phyloP scores from a whole-genome alignment of 2,329 filamentous ascomycete species.

The Colletotrichum karsti region DNA sequence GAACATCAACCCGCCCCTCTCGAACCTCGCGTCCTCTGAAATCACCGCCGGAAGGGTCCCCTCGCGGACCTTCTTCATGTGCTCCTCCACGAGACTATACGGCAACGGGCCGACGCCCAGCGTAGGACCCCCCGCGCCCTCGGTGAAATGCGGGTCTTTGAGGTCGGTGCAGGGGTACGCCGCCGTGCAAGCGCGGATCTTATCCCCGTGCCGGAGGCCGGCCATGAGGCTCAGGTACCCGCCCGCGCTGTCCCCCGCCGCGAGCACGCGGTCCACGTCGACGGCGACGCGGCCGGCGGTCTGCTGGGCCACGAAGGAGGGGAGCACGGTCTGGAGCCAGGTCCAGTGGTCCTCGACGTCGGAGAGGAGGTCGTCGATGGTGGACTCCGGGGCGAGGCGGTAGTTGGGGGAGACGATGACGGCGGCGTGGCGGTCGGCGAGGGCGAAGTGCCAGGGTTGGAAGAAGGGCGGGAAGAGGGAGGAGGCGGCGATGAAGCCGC shows the following conservation, averaged over 20 bases:
- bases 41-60: neutral
- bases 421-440: conserved; percentile 34
- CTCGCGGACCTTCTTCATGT: neutral
- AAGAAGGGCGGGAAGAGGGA: conserved; percentile 35
- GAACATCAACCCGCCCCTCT: neutral
- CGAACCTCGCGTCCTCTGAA: neutral
- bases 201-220: conserved; percentile 33
- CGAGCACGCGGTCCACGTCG: neutral
- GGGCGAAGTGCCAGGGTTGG: conserved; percentile 30
- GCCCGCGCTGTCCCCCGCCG: conserved; percentile 30
- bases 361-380: conserved; percentile 34
- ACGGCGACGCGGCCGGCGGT: conserved; percentile 29
- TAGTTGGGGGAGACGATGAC: conserved; percentile 37
- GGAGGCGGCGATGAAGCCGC: conserved; percentile 33
- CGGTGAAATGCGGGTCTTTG: neutral
- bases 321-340: conserved; percentile 31
- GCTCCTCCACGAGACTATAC: neutral
- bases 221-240: conserved; percentile 34
- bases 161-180: conserved; percentile 34
- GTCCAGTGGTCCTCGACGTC: conserved; percentile 38
- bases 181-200: conserved; percentile 27
- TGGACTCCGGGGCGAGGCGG: conserved; percentile 33
- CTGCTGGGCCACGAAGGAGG: conserved; percentile 27
- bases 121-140: neutral
- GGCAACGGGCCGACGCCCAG: neutral